Conservation (phyloP, 805 yeast species). For the Lipomyces spencermartinsiae region DNA sequence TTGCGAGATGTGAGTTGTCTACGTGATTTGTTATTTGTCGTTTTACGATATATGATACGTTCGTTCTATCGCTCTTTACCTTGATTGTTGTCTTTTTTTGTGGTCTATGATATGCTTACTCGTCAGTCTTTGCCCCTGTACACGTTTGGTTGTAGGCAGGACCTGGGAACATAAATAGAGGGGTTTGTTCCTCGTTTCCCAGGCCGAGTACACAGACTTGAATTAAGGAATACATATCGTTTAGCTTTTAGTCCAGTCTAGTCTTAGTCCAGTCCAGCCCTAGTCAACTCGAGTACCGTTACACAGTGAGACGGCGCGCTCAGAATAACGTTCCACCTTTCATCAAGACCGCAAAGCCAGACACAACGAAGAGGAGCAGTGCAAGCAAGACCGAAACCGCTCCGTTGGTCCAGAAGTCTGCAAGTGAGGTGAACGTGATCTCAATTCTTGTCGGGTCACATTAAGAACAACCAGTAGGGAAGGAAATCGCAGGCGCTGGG, state of each 20-base stretch:
- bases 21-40: too few species aligned
- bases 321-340: too few species aligned
- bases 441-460: background rate
- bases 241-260: background rate
- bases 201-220: background rate
- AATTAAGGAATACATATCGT: background rate
- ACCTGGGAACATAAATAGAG: background rate
- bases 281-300: too few species aligned
- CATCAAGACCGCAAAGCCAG: background rate
- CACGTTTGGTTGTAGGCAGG: background rate
- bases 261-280: too few species aligned
- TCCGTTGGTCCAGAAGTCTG: background rate
- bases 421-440: constrained; percentile 3
- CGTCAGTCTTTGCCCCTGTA: background rate
- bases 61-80: too few species aligned
- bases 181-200: background rate
- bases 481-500: background rate
- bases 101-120: too few species aligned
- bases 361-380: background rate
- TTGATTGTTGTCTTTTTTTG: too few species aligned
- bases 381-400: background rate
- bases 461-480: background rate
- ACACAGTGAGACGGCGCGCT: too few species aligned
- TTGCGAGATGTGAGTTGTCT: too few species aligned
- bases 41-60: too few species aligned